Percentiles rank a stretch among this genome's conserved stretches.
Evolutionary conservation across 1,139 yeast genomes (phyloP).

Genomic region (Nakaseomyces nivariensis): DNA sequence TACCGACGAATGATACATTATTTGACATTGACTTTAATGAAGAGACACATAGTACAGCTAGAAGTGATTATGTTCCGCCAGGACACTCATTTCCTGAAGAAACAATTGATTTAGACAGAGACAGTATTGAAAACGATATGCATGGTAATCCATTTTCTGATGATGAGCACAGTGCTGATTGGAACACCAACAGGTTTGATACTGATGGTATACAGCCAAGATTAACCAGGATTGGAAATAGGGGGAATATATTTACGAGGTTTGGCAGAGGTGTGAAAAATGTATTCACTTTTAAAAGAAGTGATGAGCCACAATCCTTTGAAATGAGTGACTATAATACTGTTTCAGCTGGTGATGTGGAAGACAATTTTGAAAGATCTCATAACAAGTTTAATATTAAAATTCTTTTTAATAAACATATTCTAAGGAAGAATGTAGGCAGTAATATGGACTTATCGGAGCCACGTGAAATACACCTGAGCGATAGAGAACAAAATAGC

Average conservation of each 20-base stretch:
- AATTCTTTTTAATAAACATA: slow-evolving; percentile 39
- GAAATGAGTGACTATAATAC: slow-evolving; percentile 29
- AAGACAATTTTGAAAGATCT: slow-evolving; percentile 23
- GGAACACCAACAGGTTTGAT: slow-evolving; percentile 12
- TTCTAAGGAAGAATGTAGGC: slow-evolving; percentile 32
- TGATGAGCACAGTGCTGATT: slow-evolving; percentile 11
- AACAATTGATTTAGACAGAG: slow-evolving; percentile 26
- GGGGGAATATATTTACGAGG: slow-evolving; percentile 18
- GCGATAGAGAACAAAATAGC: slow-evolving; percentile 48
- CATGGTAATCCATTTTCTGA: slow-evolving; percentile 23
- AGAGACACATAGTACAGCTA: slow-evolving; percentile 3
- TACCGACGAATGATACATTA: slow-evolving; percentile 16
- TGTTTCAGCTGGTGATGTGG: slow-evolving; percentile 18
- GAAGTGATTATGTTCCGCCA: slow-evolving; percentile 6
- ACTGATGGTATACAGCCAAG: slow-evolving; percentile 12
- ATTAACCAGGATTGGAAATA: slow-evolving; percentile 7
- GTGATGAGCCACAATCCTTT: slow-evolving; percentile 22
- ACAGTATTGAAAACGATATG: slow-evolving; percentile 25
- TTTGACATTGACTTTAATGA: slow-evolving; percentile 27
- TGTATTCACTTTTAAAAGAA: slow-evolving; percentile 10
- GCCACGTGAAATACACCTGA: slow-evolving; percentile 65
- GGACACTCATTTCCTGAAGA: slow-evolving; percentile 22
- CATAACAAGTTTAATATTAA: slow-evolving; percentile 45
- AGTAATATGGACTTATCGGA: slow-evolving; percentile 24
- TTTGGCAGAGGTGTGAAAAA: slow-evolving; percentile 15